Evolutionary conservation across 805 yeast species (phyloP), one percentile per base, ranked within the genome.

Genomic region (Metschnikowia peoriensis): DNA sequence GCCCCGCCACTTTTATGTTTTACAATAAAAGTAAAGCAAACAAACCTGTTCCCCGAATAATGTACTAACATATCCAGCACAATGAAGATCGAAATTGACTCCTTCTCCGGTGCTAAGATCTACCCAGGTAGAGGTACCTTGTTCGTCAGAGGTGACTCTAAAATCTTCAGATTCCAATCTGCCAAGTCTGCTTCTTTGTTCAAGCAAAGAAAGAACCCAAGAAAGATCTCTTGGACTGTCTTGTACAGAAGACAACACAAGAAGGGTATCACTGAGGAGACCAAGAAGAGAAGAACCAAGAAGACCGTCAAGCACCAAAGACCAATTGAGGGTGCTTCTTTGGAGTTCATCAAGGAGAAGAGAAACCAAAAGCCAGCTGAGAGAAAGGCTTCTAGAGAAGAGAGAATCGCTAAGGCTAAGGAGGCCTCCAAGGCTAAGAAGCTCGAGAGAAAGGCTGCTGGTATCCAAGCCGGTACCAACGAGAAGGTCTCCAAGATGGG

Each of bases 91-190:
- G 99, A 94, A 88, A 83, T 93, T 83, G 98, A 94, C 81, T 89
- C 98, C 76, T 94, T 94, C 85, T 93, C 99, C 72, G 99, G 99
- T 80, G 81, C 93, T 74, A 94, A 93, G 84, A 93, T 94, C 86
- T 94, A 93, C 96, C 99, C 99, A 84, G 99, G 99, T 82, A 90
- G 97, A 86, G 98, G 99, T 82, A 90, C 96, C 77, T 86, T 94
- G 78, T 94, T 89, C 76, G 91, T 94, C 80, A 91, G 99, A 83
- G 98, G 98, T 72, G 99, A 94, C 90, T 92, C 98, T 75, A 94
- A 94, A 86, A 80, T 92, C 73, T 94, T 94, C 96, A 92, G 99
- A 86, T 94, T 94, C 94, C 96, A 88, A 79, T 85, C 89, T 78
- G 88, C 97, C 68, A 94, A 94, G 83, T 85, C 96, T 75, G 93